Base-by-base conservation (phyloP, 1,284 basidiomycete species). In the Apiotrichum gamsii region DNA sequence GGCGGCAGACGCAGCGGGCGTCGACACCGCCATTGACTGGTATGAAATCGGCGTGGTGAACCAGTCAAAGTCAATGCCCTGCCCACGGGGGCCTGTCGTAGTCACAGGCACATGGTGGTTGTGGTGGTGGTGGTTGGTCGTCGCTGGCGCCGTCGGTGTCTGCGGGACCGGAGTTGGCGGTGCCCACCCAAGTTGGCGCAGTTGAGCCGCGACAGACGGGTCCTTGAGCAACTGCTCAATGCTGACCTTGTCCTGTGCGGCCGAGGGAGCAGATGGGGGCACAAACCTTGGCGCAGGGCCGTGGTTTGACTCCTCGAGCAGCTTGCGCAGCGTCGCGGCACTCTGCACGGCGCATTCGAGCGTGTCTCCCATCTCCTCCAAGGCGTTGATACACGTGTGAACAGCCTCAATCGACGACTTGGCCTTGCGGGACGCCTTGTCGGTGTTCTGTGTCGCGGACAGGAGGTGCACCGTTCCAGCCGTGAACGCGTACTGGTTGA, bases 401-500 rank as follows among this genome's bases (percentile, higher is more conserved):
- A 57, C 52, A 18, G 25, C 37, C n/a, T 49, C 46, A 13, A 59
- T 49, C n/a, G 37, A 37, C 8, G 49, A 21, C 30, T 49, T 50
- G 37, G 38, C 46, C 28, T 49, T 48, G 13, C 47, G 45, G 14
- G 43, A 47, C 24, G 43, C 39, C 38, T 60, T 52, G 30, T 35
- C 24, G 8, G 40, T 20, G 25, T 37, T 46, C 43, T 49, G 43
- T 35, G 57, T 54, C 9, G 60, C 63, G 18, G 45, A 42, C 18
- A 67, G 57, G 13, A 67, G 53, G 35, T 56, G 52, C 24, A 67
- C 57, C 0, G 65, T 63, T 0, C 62, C 65, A 1, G 62, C 59
- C 5, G 53, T 54, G 44, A 65, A 67, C 15, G 54, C 51, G 19
- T 65, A 56, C 34, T 68, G 60, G 20, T 50, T 54, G 3, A 60